Evolutionary conservation across 495 filamentous ascomycete genomes (phyloP).

Genomic region (Parmelia sp.): DNA sequence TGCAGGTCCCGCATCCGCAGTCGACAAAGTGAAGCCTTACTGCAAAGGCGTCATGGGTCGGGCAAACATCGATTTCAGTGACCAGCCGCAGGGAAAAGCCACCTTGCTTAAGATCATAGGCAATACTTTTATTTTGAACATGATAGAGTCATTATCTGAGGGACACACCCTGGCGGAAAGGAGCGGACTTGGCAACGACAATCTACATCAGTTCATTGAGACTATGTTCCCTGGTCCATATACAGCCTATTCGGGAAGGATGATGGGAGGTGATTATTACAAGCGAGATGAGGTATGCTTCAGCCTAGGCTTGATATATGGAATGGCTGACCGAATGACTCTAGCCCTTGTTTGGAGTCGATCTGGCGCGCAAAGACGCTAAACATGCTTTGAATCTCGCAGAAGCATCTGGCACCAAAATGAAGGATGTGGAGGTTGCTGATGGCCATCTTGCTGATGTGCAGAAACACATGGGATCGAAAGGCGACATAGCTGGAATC

Average conservation of each 20-base stretch:
- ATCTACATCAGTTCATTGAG: slow-evolving; percentile 63
- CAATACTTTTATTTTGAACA: slow-evolving; percentile 81
- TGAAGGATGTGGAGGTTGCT: slow-evolving; percentile 60
- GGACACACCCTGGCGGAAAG: slow-evolving; percentile 73
- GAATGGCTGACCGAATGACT: slow-evolving; percentile 21
- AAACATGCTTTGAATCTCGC: slow-evolving; percentile 67
- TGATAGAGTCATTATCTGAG: slow-evolving; percentile 73
- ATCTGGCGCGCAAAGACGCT: slow-evolving; percentile 80
- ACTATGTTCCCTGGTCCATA: slow-evolving; percentile 51
- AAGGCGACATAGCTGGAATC: slow-evolving; percentile 77
- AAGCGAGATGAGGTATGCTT: slow-evolving; percentile 45
- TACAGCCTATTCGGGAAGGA: slow-evolving; percentile 64
- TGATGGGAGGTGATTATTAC: slow-evolving; percentile 70
- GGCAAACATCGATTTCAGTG: slow-evolving; percentile 63
- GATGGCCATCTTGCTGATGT: slow-evolving; percentile 63
- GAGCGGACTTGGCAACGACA: slow-evolving; percentile 63
- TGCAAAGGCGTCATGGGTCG: slow-evolving; percentile 71
- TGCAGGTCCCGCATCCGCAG: slow-evolving; percentile 55
- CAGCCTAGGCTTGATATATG: background rate
- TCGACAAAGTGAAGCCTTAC: slow-evolving; percentile 64
- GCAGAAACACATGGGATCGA: slow-evolving; percentile 64
- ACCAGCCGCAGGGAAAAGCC: slow-evolving; percentile 52
- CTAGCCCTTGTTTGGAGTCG: slow-evolving; percentile 77
- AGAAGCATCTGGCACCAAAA: slow-evolving; percentile 49
- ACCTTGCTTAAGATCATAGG: slow-evolving; percentile 72